These are phyloP conservation scores for Pseudogymnoascus sp. DNA, from an alignment of 2,329 filamentous ascomycete genomes.

Conservation along the genomic window DNA sequence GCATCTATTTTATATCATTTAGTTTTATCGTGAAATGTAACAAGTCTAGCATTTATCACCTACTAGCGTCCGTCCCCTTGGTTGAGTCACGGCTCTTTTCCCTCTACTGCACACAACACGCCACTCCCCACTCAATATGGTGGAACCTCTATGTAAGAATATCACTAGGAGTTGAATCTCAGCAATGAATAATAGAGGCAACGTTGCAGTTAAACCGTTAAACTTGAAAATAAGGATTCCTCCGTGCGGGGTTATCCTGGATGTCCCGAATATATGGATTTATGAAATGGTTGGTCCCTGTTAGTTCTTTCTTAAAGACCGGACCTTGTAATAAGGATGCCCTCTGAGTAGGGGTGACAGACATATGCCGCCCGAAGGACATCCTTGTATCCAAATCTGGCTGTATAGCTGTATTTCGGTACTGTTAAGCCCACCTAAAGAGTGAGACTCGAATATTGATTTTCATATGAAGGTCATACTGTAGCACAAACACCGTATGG, in stretches of 20 bases:
- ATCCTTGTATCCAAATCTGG: background rate
- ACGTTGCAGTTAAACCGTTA: background rate
- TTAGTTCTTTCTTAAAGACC: background rate
- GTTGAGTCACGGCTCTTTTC: background rate
- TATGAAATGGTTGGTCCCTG: no score
- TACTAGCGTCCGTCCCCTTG: background rate
- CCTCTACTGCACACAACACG: background rate
- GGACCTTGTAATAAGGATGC: background rate
- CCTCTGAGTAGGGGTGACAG: background rate
- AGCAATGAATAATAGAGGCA: background rate
- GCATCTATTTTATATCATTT: background rate
- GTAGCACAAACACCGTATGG: background rate
- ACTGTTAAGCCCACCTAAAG: background rate
- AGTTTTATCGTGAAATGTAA: background rate
- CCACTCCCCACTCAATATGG: background rate
- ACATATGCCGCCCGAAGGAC: background rate
- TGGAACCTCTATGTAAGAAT: background rate
- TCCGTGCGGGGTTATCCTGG: background rate
- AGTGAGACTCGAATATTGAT: no score
- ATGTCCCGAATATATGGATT: background rate
- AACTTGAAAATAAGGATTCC: background rate
- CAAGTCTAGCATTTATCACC: background rate
- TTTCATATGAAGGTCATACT: background rate
- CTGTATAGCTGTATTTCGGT: background rate
- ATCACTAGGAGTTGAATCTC: background rate